Base-by-base conservation (phyloP, 2,329 filamentous ascomycete genomes). In the Claviceps spartinae region DNA sequence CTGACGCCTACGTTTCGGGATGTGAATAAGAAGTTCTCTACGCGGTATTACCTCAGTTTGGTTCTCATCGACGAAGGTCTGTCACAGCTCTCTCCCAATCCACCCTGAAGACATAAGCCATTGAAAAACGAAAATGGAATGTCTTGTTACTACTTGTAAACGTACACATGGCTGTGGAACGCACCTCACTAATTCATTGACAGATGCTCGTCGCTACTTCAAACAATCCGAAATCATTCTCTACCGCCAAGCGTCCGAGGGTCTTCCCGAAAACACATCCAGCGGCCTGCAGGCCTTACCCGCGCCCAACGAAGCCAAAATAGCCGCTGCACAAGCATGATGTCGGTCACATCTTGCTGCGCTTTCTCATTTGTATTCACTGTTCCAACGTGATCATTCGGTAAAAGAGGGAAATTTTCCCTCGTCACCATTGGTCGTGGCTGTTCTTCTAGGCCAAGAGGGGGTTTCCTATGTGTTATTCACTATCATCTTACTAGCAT, bases 1-100 rank as follows among this genome's bases (percentile, higher is more conserved):
- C 72, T 98, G 56, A 98, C 93, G 4, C 93, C 93, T 16, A 98
- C 93, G 13, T 98, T 98, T 79, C 86, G 93, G 56, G 93, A 98
- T 67, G 94, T 98, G 60, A 98, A 98, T 79, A 98, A 98, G 78
- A 98, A 98, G 72, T 98, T 95, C 70, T 97, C 91, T 26, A 97
- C 91, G 40, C 79, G 93, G 63, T 98, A 98, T 72, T 98, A 98
- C 71, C 79, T 98, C 56, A 96, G 90, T 66, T 73, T 98, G 56
- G 93, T 98, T 22, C 77, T 96, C 59, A 96, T 96, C 60, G 90
- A 96, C 63, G 90, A 96, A 80, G 88, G 88, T 86, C 70, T 59
- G 74, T 67, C 16, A 34, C 30, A 34, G 9, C 30, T 34, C 30
- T 34, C 30, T 34, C 9, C 9, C 9, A 34, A 11, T 11, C 30